phyloP scores from a whole-genome alignment of 495 filamentous ascomycete species.

The Geopyxis carbonaria region DNA sequence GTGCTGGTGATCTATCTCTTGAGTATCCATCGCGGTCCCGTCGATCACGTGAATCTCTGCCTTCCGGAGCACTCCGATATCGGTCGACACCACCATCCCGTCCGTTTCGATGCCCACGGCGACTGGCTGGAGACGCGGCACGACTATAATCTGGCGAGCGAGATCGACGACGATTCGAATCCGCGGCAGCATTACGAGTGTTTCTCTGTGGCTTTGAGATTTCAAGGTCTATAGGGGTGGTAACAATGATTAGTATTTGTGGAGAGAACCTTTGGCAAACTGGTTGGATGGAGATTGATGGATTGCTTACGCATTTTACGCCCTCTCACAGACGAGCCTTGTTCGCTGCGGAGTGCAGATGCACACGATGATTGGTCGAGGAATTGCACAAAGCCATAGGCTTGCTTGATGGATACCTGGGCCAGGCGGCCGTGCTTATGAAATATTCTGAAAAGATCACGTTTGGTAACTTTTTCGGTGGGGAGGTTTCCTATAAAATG shows the following conservation, averaged over 20 bases:
- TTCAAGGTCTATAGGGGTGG: constrained; percentile 56
- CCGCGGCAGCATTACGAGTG: constrained; percentile 36
- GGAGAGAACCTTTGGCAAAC: no score
- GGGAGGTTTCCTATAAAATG: constrained; percentile 63
- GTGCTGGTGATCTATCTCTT: constrained; percentile 35
- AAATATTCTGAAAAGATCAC: constrained; percentile 82
- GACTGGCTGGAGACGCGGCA: constrained; percentile 29
- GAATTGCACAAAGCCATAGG: constrained; percentile 94
- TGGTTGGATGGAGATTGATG: no score
- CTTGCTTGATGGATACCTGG: constrained; percentile 91
- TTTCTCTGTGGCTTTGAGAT: constrained; percentile 79
- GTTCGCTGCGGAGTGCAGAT: constrained; percentile 54
- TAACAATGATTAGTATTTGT: constrained; percentile 6
- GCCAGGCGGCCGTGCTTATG: constrained; percentile 71
- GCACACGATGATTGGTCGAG: constrained; percentile 56
- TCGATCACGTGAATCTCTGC: constrained; percentile 35
- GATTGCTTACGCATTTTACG: constrained; percentile 76
- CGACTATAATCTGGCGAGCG: constrained; percentile 54
- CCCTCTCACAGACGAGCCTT: constrained; percentile 61
- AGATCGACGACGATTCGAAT: constrained; percentile 37
- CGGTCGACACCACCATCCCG: constrained; percentile 22
- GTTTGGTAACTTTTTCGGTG: constrained; percentile 81
- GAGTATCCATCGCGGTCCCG: constrained; percentile 53
- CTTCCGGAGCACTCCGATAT: constrained; percentile 17
- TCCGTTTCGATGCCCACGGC: constrained; percentile 30